Base-by-base conservation (phyloP, 2,329 filamentous ascomycete species). In the Aquanectria penicillioides region DNA sequence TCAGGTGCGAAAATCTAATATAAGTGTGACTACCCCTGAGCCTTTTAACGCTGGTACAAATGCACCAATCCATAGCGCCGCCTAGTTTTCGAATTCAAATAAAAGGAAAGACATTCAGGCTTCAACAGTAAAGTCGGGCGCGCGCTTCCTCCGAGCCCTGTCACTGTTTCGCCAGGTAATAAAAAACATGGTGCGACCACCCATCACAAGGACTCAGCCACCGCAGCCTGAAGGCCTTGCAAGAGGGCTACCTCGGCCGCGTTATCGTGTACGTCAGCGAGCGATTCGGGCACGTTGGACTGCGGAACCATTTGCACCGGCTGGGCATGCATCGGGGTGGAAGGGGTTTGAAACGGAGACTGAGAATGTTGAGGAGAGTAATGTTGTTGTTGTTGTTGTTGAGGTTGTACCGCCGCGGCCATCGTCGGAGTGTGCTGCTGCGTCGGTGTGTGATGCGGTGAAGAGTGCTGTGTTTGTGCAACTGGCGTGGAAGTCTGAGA, bases 161-260 rank as follows among this genome's bases (percentile, higher is more conserved):
- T 13, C 17, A 6, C n/a, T 15, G 31, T 20, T 36, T 22, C 12
- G 26, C 40, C n/a, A n/a, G n/a, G 28, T 43, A 28, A 41, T 46
- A 20, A 43, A 26, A 33, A 25, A 11, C 20, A 9, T 34, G 17
- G 34, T 47, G 33, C 10, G 52, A 48, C 58, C 10, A 29, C 47
- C 36, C 37, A 51, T 62, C 49, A 70, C 44, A 67, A 18, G 5
- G 63, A 64, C 40, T 69, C 68, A 48, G 74, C 74, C 34, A 76
- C 71, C 7, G 69, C 74, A 8, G 72, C 74, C 48, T 76, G 74
- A 1, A 76, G 68, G 5, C 74, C 73, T 53, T 76, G 72, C 6
- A 76, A 52, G 13, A 76, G 62, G 18, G 74, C 73, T 17, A 69
- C 74, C 50, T 76, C 74, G 12, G 72, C 72, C 18, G 69, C 74